Evolutionary conservation across 805 yeast species (phyloP), one percentile per base, ranked within the genome.

Genomic region (Henningerozyma blattae): DNA sequence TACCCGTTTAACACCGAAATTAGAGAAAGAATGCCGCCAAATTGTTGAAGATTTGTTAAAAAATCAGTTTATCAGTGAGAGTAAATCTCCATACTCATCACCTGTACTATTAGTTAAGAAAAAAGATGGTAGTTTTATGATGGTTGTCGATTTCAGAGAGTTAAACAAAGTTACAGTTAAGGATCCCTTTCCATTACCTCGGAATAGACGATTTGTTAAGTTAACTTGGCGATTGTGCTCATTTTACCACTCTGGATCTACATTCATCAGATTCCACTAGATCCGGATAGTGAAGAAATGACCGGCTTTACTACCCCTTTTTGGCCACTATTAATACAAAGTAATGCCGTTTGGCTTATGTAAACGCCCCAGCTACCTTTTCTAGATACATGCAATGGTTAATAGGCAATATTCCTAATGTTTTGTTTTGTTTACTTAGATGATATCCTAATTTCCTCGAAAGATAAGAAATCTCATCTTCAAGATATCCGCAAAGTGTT

Each of bases 321-420:
- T 20, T 14, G 44, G 44, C 17, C 31, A 44, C 18, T 38, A 40
- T 18, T 36, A 38, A 25, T 42, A 37, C 17, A 34, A 30, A 15
- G 47, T 40, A 1, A 43, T 46, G 48, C 48, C 44, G 1, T 37
- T 46, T 34, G 48, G 48, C 3, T 19, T 39, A 8, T n/a, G 31
- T 31, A 3, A 42, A 43, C 20, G 44, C 46, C 3, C 46, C 45
- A 5, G 30, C 36, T 15, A 43, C 47, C 1, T 45, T 46, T 29
- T 34, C 43, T 4, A 17, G 45, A 4, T 40, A 40, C 25, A 45
- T 45, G 46, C 34, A 44, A 9, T 41, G 37, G 17, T 7, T 43
- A 3, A 38, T 43, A 34, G 33, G 45, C 10, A 40, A 34, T n/a
- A n/a, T n/a, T n/a, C 16, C 16, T 38, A 17, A n/a, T 16, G 10